These are phyloP conservation scores for Suillus variegatus DNA, from an alignment of 768 basidiomycete species.

Conservation along the genomic window DNA sequence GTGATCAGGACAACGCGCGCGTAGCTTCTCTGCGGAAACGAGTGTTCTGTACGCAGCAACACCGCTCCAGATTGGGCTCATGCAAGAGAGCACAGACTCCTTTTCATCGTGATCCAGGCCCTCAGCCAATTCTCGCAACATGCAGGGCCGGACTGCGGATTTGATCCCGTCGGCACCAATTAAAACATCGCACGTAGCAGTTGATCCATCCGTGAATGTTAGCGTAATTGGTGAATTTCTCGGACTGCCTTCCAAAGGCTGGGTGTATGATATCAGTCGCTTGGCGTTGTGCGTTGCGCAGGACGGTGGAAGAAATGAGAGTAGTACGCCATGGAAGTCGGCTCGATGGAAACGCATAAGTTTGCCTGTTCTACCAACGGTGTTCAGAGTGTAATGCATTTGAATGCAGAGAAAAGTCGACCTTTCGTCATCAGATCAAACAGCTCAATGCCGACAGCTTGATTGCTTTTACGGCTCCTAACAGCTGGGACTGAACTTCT, in stretches of 20 bases:
- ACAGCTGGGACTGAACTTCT: constrained; percentile 48
- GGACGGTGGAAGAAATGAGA: constrained; percentile 47
- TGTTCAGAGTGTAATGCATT: constrained; percentile 1
- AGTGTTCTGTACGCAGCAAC: constrained; percentile 58
- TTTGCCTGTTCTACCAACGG: constrained; percentile 36
- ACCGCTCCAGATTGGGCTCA: constrained; percentile 62
- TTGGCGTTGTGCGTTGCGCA: constrained; percentile 55
- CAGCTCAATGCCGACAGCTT: constrained; percentile 53
- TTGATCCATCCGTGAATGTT: constrained; percentile 62
- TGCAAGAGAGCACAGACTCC: constrained; percentile 40
- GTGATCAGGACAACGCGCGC: constrained; percentile 45
- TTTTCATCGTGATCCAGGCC: constrained; percentile 42
- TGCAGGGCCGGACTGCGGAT: constrained; percentile 44
- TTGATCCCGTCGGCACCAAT: constrained; percentile 70
- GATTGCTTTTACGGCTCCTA: constrained; percentile 62
- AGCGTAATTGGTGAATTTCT: constrained; percentile 40
- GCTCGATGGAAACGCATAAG: constrained; percentile 61
- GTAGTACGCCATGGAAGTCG: constrained; percentile 63
- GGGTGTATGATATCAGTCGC: constrained; percentile 57
- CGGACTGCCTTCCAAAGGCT: constrained; percentile 33
- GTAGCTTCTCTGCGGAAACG: constrained; percentile 51
- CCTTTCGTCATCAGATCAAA: constrained; percentile 61
- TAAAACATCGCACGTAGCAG: constrained; percentile 61
- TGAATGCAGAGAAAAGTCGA: constrained; percentile 23
- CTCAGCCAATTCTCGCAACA: constrained; percentile 36